phyloP scores from a whole-genome alignment of 306 rosid genomes.

The Heteromeles arbutifolia region DNA sequence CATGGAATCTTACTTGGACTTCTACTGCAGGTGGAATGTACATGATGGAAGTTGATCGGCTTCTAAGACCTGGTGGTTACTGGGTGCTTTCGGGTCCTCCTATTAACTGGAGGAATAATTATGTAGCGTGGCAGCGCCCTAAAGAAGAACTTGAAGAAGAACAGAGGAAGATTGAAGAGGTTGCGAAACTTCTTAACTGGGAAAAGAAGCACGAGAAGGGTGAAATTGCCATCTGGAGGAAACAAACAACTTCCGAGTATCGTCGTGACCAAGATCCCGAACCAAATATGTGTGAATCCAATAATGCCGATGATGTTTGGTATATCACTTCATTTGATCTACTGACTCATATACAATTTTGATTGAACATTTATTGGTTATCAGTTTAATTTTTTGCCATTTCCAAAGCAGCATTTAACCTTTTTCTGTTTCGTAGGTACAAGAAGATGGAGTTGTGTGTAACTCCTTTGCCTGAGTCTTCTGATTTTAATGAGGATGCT shows the following conservation, averaged over 20 bases:
- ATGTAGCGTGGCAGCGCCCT: slow-evolving; percentile 60
- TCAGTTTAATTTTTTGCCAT: background rate
- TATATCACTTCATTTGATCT: slow-evolving; percentile 17
- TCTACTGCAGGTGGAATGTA: slow-evolving; percentile 62
- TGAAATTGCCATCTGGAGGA: slow-evolving; percentile 75
- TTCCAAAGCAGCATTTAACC: background rate
- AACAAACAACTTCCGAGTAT: slow-evolving; percentile 32
- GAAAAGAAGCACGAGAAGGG: slow-evolving; percentile 80
- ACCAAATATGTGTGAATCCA: slow-evolving; percentile 36
- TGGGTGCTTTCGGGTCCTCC: slow-evolving; percentile 90
- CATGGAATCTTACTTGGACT: slow-evolving; percentile 2
- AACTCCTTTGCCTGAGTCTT: slow-evolving; percentile 40
- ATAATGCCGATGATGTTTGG: slow-evolving; percentile 48
- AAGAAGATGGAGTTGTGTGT: slow-evolving; percentile 64
- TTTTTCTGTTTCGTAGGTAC: slow-evolving; percentile 41
- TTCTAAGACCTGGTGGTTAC: slow-evolving; percentile 86
- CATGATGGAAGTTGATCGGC: slow-evolving; percentile 84
- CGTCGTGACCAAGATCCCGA: slow-evolving; percentile 40
- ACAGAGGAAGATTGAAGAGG: slow-evolving; percentile 67
- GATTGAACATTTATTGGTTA: background rate
- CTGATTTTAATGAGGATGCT: slow-evolving; percentile 11
- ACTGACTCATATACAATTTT: background rate
- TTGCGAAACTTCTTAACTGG: slow-evolving; percentile 70
- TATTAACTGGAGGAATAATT: slow-evolving; percentile 56
- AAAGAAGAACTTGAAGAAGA: slow-evolving; percentile 64